Conservation (phyloP, 176 grass and related monocot species). For the Carex littledalei region DNA sequence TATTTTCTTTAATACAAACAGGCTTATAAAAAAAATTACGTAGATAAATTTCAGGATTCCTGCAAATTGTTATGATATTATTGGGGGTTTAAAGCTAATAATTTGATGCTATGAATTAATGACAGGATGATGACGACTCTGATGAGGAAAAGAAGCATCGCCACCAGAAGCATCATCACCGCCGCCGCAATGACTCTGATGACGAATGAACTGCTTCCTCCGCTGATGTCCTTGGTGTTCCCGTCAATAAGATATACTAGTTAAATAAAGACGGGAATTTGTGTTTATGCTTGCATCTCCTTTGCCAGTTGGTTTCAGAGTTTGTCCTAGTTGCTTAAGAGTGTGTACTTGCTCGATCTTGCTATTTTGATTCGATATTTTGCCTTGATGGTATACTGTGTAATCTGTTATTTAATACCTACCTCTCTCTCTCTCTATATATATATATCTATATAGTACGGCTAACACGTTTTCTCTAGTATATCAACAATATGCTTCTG, state of each 20-base stretch:
- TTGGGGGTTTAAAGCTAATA: not conserved
- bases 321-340: not conserved
- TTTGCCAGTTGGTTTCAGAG: not conserved
- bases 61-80: not conserved
- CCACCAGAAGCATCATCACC: slow-evolving; percentile 43
- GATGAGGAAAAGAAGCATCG: slow-evolving; percentile 58
- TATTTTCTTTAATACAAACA: not conserved
- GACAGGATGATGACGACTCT: slow-evolving; percentile 37
- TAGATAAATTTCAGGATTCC: not conserved
- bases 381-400: not conserved
- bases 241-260: not conserved
- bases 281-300: not conserved
- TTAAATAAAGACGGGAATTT: slow-evolving; percentile 50
- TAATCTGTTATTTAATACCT: not conserved
- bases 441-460: not conserved
- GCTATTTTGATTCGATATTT: not conserved
- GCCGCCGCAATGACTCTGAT: slow-evolving; percentile 32
- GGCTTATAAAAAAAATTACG: not conserved
- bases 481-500: too few relatives aligned
- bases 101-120: not conserved
- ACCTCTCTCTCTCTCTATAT: not conserved
- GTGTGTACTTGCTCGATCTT: not conserved
- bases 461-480: too few relatives aligned
- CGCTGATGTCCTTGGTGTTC: not conserved
- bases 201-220: slow-evolving; percentile 31